phyloP scores from a whole-genome alignment of 495 filamentous ascomycete species.

The Daldinia childiae region DNA sequence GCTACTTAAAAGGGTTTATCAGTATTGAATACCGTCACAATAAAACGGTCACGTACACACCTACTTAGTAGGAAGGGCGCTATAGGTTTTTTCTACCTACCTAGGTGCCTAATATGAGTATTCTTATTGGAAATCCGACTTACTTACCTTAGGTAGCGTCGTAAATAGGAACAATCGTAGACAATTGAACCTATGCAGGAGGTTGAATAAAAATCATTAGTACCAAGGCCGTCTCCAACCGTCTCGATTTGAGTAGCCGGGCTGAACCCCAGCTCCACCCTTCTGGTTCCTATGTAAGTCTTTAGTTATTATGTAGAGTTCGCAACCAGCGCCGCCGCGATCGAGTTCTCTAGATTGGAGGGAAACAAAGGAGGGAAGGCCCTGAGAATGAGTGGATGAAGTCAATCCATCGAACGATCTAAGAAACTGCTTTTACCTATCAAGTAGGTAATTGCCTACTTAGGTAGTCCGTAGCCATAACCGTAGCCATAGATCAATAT shows the following conservation, averaged over 20 bases:
- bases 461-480: constrained; percentile 8
- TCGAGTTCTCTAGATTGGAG: constrained; percentile 1
- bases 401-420: constrained; percentile 1
- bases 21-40: constrained; percentile 24
- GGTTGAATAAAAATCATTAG: constrained; percentile 11
- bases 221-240: constrained; percentile 13
- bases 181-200: background rate
- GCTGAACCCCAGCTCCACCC: constrained; percentile 25
- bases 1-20: constrained; percentile 22
- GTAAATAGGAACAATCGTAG: background rate
- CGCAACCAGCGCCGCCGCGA: constrained; percentile 25
- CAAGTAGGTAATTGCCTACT: constrained; percentile 15
- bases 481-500: constrained; percentile 6
- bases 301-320: constrained; percentile 31
- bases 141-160: constrained; percentile 10
- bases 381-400: constrained; percentile 11
- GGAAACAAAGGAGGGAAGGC: constrained; percentile 7
- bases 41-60: constrained; percentile 22
- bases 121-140: background rate
- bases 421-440: constrained; percentile 1
- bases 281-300: constrained; percentile 20
- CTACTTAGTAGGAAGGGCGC: background rate
- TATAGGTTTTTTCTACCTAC: background rate
- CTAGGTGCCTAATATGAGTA: background rate
- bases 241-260: constrained; percentile 7